A percentile compares a stretch with the other conserved stretches of the same genome.
Evolutionary conservation across 2,329 filamentous ascomycete species (phyloP).

Genomic region (Emergomyces orientalis): DNA sequence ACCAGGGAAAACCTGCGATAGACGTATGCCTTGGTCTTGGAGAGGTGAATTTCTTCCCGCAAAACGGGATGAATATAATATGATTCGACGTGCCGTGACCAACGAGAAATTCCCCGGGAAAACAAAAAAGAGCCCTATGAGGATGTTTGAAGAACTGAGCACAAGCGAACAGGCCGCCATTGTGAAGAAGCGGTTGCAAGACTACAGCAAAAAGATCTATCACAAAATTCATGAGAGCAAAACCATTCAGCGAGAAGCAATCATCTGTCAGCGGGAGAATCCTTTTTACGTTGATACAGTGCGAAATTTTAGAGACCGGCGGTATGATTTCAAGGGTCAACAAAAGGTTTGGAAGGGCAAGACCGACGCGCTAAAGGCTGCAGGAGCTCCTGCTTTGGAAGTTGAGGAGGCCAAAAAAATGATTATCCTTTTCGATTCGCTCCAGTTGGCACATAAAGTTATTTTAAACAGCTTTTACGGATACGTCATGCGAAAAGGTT

Average conservation of each 20-base stretch:
- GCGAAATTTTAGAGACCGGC: slow-evolving; percentile 86
- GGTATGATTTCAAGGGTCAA: slow-evolving; percentile 97
- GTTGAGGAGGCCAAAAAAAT: slow-evolving; percentile 97
- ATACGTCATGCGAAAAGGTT: slow-evolving; percentile 98
- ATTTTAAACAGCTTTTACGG: slow-evolving; percentile 99
- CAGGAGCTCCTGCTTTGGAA: slow-evolving; percentile 65
- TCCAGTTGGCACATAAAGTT: slow-evolving; percentile 96
- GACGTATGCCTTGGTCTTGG: slow-evolving; percentile 93
- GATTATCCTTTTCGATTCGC: slow-evolving; percentile 89
- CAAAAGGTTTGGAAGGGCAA: slow-evolving; percentile 99
- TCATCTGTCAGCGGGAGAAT: slow-evolving; percentile 96
- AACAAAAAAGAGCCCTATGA: slow-evolving; percentile 56
- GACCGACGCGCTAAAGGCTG: slow-evolving; percentile 72
- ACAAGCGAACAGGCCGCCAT: slow-evolving; percentile 72
- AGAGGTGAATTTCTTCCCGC: slow-evolving; percentile 93
- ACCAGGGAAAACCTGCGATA: slow-evolving; percentile 92
- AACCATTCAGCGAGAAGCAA: slow-evolving; percentile 86
- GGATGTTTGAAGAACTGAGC: slow-evolving; percentile 71
- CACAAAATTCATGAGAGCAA: slow-evolving; percentile 97
- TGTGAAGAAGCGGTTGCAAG: slow-evolving; percentile 76
- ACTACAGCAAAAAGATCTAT: slow-evolving; percentile 97
- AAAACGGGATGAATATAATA: slow-evolving; percentile 97
- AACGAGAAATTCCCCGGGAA: slow-evolving; percentile 88
- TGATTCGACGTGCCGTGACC: slow-evolving; percentile 85
- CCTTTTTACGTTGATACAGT: slow-evolving; percentile 98